Evolutionary conservation across 2,329 filamentous ascomycete genomes (phyloP).

Genomic region (Fusarium haematococcum): DNA sequence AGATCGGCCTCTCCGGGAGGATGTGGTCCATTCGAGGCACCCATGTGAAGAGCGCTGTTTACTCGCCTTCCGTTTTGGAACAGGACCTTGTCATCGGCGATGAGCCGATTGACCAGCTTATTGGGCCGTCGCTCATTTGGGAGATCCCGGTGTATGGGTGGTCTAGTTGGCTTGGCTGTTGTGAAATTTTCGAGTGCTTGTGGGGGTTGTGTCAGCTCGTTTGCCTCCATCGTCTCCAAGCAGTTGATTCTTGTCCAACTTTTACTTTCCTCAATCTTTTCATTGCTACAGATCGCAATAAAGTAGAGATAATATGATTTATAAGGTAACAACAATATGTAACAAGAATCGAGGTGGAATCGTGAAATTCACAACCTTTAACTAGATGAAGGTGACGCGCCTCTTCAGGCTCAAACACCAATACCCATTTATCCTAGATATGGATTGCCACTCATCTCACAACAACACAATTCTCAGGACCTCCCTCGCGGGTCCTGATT

Average conservation of each 20-base stretch:
- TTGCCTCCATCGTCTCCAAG: not conserved
- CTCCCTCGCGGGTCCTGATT: not conserved
- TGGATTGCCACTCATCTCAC: not conserved
- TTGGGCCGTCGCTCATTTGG: not conserved
- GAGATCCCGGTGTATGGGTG: not conserved
- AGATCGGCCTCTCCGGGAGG: not conserved
- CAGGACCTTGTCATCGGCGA: not conserved
- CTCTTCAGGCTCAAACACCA: not conserved
- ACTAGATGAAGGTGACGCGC: no score
- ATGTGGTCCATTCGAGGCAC: slow-evolving; percentile 2
- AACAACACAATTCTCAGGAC: not conserved
- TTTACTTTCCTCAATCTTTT: not conserved
- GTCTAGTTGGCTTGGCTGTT: not conserved
- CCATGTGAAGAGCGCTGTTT: not conserved
- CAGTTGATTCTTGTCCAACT: not conserved
- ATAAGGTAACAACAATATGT: not conserved
- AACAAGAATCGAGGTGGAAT: not conserved
- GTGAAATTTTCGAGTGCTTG: not conserved
- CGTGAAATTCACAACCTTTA: not conserved
- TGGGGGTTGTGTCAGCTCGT: not conserved
- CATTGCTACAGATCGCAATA: not conserved
- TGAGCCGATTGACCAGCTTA: not conserved
- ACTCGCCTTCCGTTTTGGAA: not conserved
- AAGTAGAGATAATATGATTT: not conserved
- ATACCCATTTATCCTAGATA: not conserved